These are phyloP conservation scores for Cladosporium sp. DNA, from an alignment of 2,329 filamentous ascomycete genomes.

Conservation along the genomic window DNA sequence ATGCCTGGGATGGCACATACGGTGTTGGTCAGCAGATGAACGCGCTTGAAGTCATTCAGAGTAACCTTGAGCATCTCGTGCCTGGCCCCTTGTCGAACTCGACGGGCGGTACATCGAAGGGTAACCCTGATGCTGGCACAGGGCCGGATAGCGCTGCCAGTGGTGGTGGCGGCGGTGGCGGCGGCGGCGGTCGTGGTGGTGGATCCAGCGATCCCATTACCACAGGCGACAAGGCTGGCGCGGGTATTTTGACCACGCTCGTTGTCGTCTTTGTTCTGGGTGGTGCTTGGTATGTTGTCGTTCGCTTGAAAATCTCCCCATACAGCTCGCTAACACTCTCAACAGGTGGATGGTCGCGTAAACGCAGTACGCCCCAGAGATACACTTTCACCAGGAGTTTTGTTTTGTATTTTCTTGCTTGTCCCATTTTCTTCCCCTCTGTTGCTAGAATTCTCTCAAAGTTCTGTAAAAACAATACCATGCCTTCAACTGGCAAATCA, in stretches of 20 bases:
- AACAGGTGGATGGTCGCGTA: constrained; percentile 14
- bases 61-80: constrained; percentile 36
- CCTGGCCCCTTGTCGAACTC: constrained; percentile 42
- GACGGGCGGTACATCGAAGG: constrained; percentile 49
- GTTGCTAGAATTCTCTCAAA: too few species aligned
- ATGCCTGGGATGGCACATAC: constrained; percentile 40
- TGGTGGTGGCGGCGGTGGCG: constrained; percentile 32
- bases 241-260: constrained; percentile 36
- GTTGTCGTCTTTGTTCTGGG: constrained; percentile 11
- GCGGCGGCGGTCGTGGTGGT: constrained; percentile 24
- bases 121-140: constrained; percentile 41
- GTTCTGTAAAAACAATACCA: too few species aligned
- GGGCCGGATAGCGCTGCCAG: constrained; percentile 26
- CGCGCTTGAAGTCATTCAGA: constrained; percentile 49
- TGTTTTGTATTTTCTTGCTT: not conserved
- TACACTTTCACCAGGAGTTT: too few species aligned
- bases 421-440: too few species aligned
- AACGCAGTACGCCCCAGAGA: too few species aligned
- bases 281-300: constrained; percentile 13
- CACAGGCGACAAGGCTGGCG: constrained; percentile 62
- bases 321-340: not conserved
- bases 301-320: not conserved
- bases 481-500: too few species aligned
- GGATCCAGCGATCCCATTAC: constrained; percentile 42
- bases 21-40: constrained; percentile 57